Conservation (phyloP, 116 monocot genomes). For the Zostera marina region DNA sequence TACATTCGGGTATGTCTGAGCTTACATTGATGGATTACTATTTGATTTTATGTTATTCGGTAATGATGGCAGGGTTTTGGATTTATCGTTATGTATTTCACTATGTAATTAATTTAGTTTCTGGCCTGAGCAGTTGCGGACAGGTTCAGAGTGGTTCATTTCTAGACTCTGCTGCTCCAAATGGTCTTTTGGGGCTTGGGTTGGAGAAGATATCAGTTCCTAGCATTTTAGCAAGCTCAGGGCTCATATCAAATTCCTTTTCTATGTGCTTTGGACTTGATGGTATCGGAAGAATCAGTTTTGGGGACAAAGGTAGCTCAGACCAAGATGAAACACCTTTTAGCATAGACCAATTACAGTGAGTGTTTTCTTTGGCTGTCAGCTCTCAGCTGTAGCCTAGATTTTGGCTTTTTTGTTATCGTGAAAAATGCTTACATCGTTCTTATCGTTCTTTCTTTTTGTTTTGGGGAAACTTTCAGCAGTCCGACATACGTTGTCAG, state of each 20-base stretch:
- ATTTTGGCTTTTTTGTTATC: no score
- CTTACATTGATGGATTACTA: background rate
- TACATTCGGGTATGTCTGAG: slow-evolving; percentile 50
- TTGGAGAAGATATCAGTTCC: slow-evolving; percentile 71
- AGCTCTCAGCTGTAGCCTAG: background rate
- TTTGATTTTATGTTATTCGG: background rate
- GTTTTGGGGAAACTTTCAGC: slow-evolving; percentile 4
- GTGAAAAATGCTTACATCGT: background rate
- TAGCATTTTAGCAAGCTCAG: slow-evolving; percentile 53
- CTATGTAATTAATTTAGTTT: background rate
- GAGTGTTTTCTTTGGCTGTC: slow-evolving; percentile 7
- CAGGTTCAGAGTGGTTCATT: slow-evolving; percentile 70
- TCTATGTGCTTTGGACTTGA: slow-evolving; percentile 88
- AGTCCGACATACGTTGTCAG: slow-evolving; percentile 64
- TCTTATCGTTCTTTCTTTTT: no score
- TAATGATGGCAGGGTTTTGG: background rate
- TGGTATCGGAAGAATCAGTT: slow-evolving; percentile 71
- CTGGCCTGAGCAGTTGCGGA: slow-evolving; percentile 44
- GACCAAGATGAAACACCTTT: slow-evolving; percentile 75
- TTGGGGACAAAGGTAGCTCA: slow-evolving; percentile 85
- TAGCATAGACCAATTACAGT: slow-evolving; percentile 24
- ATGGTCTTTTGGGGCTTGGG: slow-evolving; percentile 92
- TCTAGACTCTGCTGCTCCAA: slow-evolving; percentile 75
- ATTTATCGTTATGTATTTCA: background rate
- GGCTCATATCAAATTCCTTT: slow-evolving; percentile 71